Evolutionary conservation across 2,329 filamentous ascomycete genomes (phyloP), one percentile per base, ranked within the genome.

Genomic region (Elsinoe fawcettii): DNA sequence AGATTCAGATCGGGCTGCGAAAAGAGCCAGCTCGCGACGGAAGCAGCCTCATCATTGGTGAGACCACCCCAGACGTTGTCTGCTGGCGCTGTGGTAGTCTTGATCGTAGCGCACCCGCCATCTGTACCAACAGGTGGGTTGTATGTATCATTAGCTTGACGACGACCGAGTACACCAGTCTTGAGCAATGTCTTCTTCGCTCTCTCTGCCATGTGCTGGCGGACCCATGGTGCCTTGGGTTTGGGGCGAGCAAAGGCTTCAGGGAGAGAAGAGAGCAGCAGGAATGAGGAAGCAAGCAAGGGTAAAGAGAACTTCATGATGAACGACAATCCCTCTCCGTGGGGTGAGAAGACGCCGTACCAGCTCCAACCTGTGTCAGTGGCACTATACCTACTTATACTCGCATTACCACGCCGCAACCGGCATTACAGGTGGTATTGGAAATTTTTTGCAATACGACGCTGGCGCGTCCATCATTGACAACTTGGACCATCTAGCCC

Each of bases 1-100:
- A 76, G 64, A 60, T 76, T 76, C 39, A 76, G 63, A 16, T 71
- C 70, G 1, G 62, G 47, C 60, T 73, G 72, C 1, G 61, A 65
- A 57, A 74, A 74, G 2, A 75, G 66, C 71, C 72, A 76, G 6
- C 66, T 60, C 1, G 71, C 68, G 3, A 75, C 69, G 14, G 66
- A 62, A 1, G 70, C 71, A 2, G 71, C 70, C 56, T 76, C 74
- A 4, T 63, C 59, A 39, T 71, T 67, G 0, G 65, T 70, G 46
- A 76, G 60, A n/a, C 67, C 64, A 4, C 63, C 66, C 73, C 74
- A 77, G 23, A 75, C 63, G 58, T 77, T 77, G 12, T 62, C 51
- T 56, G 74, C 74, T 3, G 74, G 74, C 0, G 75, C 73, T 18
- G 62, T 53, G 30, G 30, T 53, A 22, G 30, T 23, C 18, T 53